These are phyloP conservation scores for Psilocybe subaeruginosa DNA, from an alignment of 768 basidiomycete genomes.

Conservation along the genomic window DNA sequence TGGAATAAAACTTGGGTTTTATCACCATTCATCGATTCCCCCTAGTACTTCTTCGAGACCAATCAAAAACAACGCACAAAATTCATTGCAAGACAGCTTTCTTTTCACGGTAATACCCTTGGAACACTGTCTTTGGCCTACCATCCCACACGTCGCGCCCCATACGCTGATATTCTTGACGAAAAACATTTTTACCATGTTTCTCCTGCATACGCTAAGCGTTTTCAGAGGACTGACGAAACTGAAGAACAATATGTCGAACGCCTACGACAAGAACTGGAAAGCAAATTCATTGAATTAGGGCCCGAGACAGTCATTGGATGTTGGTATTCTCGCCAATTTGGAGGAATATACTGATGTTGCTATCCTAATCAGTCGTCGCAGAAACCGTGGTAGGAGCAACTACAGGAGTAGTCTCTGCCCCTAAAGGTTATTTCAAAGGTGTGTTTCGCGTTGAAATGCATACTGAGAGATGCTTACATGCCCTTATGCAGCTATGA, in stretches of 20 bases:
- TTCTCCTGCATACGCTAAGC: conserved; percentile 83
- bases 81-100: conserved; percentile 78
- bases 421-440: conserved; percentile 85
- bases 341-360: not conserved
- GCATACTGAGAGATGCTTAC: not conserved
- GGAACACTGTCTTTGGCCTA: conserved; percentile 68
- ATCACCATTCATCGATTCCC: not conserved
- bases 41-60: conserved; percentile 70
- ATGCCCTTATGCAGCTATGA: conserved; percentile 54
- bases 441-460: conserved; percentile 24
- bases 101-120: conserved; percentile 87
- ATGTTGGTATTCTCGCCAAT: conserved; percentile 48
- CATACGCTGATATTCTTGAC: conserved; percentile 70
- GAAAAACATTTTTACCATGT: conserved; percentile 78
- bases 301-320: conserved; percentile 84
- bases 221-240: conserved; percentile 73
- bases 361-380: conserved; percentile 51
- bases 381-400: conserved; percentile 91
- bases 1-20: not conserved
- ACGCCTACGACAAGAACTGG: conserved; percentile 77
- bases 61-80: conserved; percentile 73
- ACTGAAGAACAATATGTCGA: conserved; percentile 81
- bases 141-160: conserved; percentile 68
- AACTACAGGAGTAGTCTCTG: conserved; percentile 73
- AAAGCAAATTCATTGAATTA: conserved; percentile 81